Conservation (phyloP, 1,284 basidiomycete species). For the Porodaedalea pini region DNA sequence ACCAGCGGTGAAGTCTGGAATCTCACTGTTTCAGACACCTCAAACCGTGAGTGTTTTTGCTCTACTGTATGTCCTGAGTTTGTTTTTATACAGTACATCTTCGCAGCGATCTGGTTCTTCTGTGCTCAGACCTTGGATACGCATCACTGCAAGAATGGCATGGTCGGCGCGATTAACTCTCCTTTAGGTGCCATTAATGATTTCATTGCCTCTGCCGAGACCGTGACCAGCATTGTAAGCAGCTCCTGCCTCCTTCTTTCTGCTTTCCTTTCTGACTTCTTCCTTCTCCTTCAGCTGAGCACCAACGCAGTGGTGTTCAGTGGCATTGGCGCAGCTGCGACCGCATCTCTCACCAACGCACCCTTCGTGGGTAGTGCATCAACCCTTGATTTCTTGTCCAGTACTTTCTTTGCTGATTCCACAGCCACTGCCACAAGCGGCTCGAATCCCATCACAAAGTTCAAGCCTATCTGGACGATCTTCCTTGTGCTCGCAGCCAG, state of each 20-base stretch:
- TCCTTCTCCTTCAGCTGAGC: background rate
- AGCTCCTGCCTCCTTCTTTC: background rate
- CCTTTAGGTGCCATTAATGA: background rate
- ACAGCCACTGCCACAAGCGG: too few relatives aligned
- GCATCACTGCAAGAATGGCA: constrained; percentile 20
- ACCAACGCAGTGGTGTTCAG: background rate
- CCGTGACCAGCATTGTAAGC: constrained; percentile 8
- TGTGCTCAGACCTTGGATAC: constrained; percentile 15
- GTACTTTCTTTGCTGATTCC: too few relatives aligned
- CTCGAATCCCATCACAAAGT: too few relatives aligned
- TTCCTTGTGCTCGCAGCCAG: too few relatives aligned
- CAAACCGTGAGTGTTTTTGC: constrained; percentile 17
- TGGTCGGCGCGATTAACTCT: constrained; percentile 22
- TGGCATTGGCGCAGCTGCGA: constrained; percentile 12
- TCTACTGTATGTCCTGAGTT: background rate
- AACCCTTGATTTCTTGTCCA: too few relatives aligned
- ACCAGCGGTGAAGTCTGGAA: constrained; percentile 15
- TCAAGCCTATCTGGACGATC: too few relatives aligned
- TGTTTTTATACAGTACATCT: too few relatives aligned
- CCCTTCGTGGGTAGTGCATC: background rate
- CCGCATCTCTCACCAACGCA: constrained; percentile 1
- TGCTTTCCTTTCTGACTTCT: too few relatives aligned
- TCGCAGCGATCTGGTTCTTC: constrained; percentile 21
- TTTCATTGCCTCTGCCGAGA: constrained; percentile 4
- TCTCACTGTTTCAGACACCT: constrained; percentile 20